phyloP scores from a whole-genome alignment of 768 basidiomycete species.

The Lactarius evosmus region DNA sequence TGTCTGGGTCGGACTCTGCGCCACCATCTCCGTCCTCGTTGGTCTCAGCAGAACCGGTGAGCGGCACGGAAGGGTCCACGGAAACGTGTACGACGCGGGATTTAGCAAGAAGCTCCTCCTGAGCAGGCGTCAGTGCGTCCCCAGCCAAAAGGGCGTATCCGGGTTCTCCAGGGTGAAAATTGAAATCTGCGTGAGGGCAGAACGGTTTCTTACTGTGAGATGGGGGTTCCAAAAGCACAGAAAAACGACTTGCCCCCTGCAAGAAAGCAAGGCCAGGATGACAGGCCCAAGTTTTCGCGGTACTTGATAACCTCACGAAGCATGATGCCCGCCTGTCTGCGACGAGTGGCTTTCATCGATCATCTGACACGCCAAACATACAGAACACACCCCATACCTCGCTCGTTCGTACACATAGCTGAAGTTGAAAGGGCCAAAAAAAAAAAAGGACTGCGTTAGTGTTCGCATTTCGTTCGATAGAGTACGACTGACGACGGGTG shows the following conservation, averaged over 20 bases:
- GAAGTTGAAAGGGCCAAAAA: conserved; percentile 20
- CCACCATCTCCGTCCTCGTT: conserved; percentile 46
- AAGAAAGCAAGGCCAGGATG: conserved; percentile 74
- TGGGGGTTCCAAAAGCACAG: neutral
- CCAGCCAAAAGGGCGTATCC: conserved; percentile 76
- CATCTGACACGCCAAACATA: neutral
- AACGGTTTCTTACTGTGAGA: neutral
- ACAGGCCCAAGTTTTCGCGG: conserved; percentile 42
- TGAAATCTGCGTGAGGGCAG: conserved; percentile 63
- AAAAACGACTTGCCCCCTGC: conserved; percentile 62
- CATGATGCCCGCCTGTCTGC: conserved; percentile 75
- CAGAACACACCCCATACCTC: conserved; percentile 43
- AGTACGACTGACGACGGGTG: conserved; percentile 66
- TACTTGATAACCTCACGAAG: conserved; percentile 60
- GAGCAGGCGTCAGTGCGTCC: conserved; percentile 51
- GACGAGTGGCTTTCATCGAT: neutral
- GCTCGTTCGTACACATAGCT: conserved; percentile 82
- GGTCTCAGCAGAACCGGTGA: conserved; percentile 29
- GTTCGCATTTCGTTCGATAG: neutral
- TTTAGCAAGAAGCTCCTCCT: conserved; percentile 48
- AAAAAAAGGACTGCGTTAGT: conserved; percentile 2
- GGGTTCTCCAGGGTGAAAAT: conserved; percentile 78
- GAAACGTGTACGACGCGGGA: conserved; percentile 75
- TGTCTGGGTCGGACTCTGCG: conserved; percentile 58
- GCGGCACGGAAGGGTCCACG: conserved; percentile 56